Evolutionary conservation across 192 early-diverging fungal species (phyloP), one percentile per base, ranked within the genome.

Genomic region (Coemansia sp.): DNA sequence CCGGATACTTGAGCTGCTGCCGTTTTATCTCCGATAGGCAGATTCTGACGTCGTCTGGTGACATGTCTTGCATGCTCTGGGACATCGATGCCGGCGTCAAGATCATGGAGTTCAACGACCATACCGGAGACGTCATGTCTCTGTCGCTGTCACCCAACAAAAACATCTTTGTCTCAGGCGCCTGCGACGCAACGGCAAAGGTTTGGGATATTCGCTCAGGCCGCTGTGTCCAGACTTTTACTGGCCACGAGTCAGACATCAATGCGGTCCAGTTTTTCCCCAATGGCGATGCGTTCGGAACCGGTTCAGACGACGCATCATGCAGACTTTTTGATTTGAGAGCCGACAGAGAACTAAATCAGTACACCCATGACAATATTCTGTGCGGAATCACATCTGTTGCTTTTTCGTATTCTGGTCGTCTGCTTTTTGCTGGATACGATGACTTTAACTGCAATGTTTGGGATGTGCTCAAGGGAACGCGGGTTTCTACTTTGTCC

Each of bases 211-310:
- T 99, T 64, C 86, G 97, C 65, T 91, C 89, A 8, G 93, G 92
- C 49, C 90, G 91, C 56, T 99, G 97, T 76, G 96, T 99, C 52
- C 97, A 99, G 73, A 95, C 95, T 16, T 99, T 99, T 76, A 92
- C 89, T 16, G 96, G 96, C 29, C 97, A 99, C 69, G 97, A 99
- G 83, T 95, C 93, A 16, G 97, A 99, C 67, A 96, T 99, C 72
- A 99, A 99, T 68, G 93, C 97, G 32, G 97, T 99, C 40, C 93
- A 96, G 91, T 99, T 99, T 83, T 99, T 99, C 88, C 97, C 97
- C 30, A 95, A 95, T 73, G 97, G 97, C 36, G 91, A 99, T 72
- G 96, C 97, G 0, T 92, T 99, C 72, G 97, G 95, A 18, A 94
- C 95, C 17, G 97, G 97, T 14, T 97, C 96, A 29, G 97, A 99